Conservation (phyloP, 148 eudicot genomes). For the Rhododendron mucronatum region DNA sequence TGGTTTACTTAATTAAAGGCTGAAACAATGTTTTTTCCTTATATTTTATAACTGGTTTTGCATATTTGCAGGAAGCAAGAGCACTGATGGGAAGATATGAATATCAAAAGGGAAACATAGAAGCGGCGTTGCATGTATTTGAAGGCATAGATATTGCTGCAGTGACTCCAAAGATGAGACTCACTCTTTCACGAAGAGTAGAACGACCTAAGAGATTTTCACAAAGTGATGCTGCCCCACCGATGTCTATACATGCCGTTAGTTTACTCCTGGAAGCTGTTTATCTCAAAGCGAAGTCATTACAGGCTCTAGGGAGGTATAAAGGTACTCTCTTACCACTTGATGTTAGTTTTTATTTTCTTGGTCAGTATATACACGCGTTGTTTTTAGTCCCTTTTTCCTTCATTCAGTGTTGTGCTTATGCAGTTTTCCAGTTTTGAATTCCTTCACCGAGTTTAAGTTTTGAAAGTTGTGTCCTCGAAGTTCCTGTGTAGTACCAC, state of each 20-base stretch:
- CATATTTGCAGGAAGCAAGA: slow-evolving; percentile 75
- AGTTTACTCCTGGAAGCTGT: slow-evolving; percentile 72
- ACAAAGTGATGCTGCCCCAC: slow-evolving; percentile 35
- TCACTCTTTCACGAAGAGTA: slow-evolving; percentile 45
- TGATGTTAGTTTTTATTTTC: background rate
- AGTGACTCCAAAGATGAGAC: slow-evolving; percentile 62
- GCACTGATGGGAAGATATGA: slow-evolving; percentile 90
- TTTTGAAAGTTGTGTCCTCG: background rate
- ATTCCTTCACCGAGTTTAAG: background rate
- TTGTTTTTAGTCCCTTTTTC: background rate
- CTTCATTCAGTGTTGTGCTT: background rate
- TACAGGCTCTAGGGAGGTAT: slow-evolving; percentile 72
- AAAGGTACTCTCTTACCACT: slow-evolving; percentile 40
- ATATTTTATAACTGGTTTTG: background rate
- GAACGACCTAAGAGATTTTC: slow-evolving; percentile 47
- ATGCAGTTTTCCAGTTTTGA: background rate
- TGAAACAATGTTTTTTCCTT: background rate
- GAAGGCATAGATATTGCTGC: slow-evolving; percentile 81
- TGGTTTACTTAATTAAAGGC: background rate
- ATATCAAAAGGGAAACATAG: slow-evolving; percentile 85
- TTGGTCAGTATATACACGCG: background rate
- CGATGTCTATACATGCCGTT: slow-evolving; percentile 69
- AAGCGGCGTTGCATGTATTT: slow-evolving; percentile 89
- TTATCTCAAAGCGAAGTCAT: slow-evolving; percentile 77
- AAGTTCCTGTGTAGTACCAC: background rate